phyloP scores from a whole-genome alignment of 108 stramenopile genomes.

The Cyclotella atomus region DNA sequence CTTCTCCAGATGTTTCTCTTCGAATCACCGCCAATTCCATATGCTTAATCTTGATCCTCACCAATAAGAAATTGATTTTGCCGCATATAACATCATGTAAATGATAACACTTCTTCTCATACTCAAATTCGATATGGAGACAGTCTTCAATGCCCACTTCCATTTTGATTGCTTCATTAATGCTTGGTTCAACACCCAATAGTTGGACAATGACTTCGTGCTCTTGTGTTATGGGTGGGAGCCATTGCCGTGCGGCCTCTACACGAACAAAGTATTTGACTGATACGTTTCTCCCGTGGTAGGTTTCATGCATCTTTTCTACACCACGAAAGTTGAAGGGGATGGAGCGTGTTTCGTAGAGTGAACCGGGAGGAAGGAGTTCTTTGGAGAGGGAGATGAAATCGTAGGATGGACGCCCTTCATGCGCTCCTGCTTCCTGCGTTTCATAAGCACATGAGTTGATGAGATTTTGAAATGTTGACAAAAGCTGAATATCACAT shows the following conservation, averaged over 20 bases:
- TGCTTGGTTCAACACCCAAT: conserved; percentile 67
- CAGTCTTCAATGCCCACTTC: conserved; percentile 99
- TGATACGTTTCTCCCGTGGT: conserved; percentile 94
- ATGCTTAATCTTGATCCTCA: conserved; percentile 98
- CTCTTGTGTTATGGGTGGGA: conserved; percentile 84
- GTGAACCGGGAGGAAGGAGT: conserved; percentile 88
- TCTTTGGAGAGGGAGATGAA: conserved; percentile 96
- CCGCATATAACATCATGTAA: conserved; percentile 95
- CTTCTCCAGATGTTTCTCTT: conserved; percentile 93
- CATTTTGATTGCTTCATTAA: conserved; percentile 94
- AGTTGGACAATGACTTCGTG: conserved; percentile 94
- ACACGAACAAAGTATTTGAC: conserved; percentile 97
- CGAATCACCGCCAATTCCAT: conserved; percentile 99
- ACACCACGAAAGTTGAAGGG: conserved; percentile 91
- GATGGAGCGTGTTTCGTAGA: conserved; percentile 78
- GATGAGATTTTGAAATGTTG: no score
- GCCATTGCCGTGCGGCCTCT: conserved; percentile 87
- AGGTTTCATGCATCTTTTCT: conserved; percentile 90
- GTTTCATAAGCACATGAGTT: conserved; percentile 40
- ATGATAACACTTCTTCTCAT: conserved; percentile 91
- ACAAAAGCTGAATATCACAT: no score
- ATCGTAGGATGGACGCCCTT: conserved; percentile 85
- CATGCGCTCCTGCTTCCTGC: conserved; percentile 67
- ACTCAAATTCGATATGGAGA: conserved; percentile 99
- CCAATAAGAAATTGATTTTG: conserved; percentile 96